Percentiles rank a stretch among this genome's conserved stretches.
phyloP scores from a whole-genome alignment of 805 yeast species.

The Metschnikowia borealis region DNA sequence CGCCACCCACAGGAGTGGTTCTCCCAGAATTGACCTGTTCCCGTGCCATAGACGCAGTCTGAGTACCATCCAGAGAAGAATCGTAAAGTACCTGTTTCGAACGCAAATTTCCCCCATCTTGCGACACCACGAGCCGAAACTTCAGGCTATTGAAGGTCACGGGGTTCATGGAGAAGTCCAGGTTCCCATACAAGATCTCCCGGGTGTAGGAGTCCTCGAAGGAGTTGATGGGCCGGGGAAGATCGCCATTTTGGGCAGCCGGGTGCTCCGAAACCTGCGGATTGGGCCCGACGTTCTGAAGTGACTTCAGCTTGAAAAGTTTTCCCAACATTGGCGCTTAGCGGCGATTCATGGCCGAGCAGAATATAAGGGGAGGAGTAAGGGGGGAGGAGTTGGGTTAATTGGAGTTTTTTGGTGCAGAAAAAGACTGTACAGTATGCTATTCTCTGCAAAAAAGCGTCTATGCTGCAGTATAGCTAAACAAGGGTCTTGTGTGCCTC shows the following conservation, averaged over 20 bases:
- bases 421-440: neutral
- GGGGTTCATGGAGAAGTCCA: slow-evolving; percentile 18
- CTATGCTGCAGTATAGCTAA: neutral
- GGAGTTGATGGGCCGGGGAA: slow-evolving; percentile 17
- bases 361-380: neutral
- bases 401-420: neutral
- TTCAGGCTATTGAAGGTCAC: slow-evolving; percentile 24
- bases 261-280: neutral
- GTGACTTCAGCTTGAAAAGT: slow-evolving; percentile 30
- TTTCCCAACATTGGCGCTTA: slow-evolving; percentile 32
- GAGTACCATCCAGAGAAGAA: slow-evolving; percentile 27
- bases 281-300: slow-evolving; percentile 10
- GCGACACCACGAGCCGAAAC: slow-evolving; percentile 45
- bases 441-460: neutral
- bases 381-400: neutral
- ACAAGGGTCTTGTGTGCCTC: too few species aligned
- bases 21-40: neutral
- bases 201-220: slow-evolving; percentile 45
- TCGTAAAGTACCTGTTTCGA: slow-evolving; percentile 49
- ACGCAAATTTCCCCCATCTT: slow-evolving; percentile 48
- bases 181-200: slow-evolving; percentile 43
- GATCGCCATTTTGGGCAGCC: neutral
- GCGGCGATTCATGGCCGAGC: slow-evolving; percentile 1
- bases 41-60: slow-evolving; percentile 2
- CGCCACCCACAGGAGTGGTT: neutral